Percentiles rank a stretch among this genome's conserved stretches.
Conservation (phyloP, 306 rosid species). For the Cajanus cajan region DNA sequence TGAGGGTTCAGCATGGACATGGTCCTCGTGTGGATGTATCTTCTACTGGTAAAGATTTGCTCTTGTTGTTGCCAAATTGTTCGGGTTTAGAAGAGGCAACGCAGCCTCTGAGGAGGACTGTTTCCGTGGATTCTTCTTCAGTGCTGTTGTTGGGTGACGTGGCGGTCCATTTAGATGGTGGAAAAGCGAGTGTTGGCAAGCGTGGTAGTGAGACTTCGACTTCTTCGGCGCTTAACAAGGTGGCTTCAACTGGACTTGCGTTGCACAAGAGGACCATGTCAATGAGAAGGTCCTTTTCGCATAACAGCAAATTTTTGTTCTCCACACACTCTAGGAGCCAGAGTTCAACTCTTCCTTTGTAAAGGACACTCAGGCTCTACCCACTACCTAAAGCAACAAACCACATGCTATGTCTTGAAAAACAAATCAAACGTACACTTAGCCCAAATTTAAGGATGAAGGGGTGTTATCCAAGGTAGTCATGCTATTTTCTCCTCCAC, state of each 20-base stretch:
- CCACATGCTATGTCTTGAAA: no score
- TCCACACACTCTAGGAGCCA: slow-evolving; percentile 47
- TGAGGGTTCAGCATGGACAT: no score
- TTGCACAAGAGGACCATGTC: slow-evolving; percentile 50
- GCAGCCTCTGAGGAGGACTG: slow-evolving; percentile 44
- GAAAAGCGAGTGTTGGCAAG: slow-evolving; percentile 26
- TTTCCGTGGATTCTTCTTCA: slow-evolving; percentile 45
- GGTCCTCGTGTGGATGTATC: no score
- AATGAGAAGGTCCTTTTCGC: slow-evolving; percentile 45
- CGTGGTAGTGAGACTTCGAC: slow-evolving; percentile 34
- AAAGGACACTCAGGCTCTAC: neutral
- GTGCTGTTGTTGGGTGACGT: slow-evolving; percentile 29
- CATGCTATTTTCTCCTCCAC: no score
- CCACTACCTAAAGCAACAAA: no score
- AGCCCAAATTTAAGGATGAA: no score
- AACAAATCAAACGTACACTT: no score
- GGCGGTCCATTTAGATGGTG: neutral
- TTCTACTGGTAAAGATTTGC: no score
- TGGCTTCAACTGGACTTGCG: slow-evolving; percentile 38
- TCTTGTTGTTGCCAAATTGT: neutral
- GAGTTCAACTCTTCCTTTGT: slow-evolving; percentile 52
- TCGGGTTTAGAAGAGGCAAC: slow-evolving; percentile 24
- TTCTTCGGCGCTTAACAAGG: slow-evolving; percentile 23
- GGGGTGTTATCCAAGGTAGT: no score
- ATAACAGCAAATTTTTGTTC: slow-evolving; percentile 28